phyloP scores from a whole-genome alignment of 2,329 filamentous ascomycete genomes.

The Colletotrichum graminicola region DNA sequence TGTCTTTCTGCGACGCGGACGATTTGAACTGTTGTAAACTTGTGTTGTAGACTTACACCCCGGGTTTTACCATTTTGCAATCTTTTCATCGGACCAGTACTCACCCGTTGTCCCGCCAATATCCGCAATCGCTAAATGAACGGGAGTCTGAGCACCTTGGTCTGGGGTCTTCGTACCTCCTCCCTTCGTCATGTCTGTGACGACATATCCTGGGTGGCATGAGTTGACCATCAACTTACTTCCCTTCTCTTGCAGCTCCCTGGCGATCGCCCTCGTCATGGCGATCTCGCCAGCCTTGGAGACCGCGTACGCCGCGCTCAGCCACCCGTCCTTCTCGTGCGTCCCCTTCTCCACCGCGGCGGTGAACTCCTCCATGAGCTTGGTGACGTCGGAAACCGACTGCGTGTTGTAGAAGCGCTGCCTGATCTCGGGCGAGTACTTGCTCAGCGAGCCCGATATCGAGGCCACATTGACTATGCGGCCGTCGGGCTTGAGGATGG shows the following conservation, averaged over 20 bases:
- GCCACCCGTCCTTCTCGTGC: constrained; percentile 62
- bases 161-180: constrained; percentile 56
- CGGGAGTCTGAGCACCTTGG: constrained; percentile 58
- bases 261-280: constrained; percentile 54
- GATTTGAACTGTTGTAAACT: neutral
- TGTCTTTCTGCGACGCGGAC: no score
- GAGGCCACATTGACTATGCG: constrained; percentile 64
- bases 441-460: constrained; percentile 57
- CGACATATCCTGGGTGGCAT: constrained; percentile 58
- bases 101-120: constrained; percentile 50
- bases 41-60: accelerated
- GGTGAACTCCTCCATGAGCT: constrained; percentile 63
- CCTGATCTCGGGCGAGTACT: constrained; percentile 58
- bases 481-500: constrained; percentile 57
- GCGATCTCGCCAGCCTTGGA: constrained; percentile 59
- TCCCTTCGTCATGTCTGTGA: constrained; percentile 60
- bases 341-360: constrained; percentile 58
- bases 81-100: constrained; percentile 56
- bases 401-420: constrained; percentile 56
- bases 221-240: constrained; percentile 51
- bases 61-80: constrained; percentile 48
- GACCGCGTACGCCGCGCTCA: constrained; percentile 62
- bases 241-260: constrained; percentile 48
- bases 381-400: constrained; percentile 57
- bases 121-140: constrained; percentile 56